Evolutionary conservation across 1,284 basidiomycete genomes (phyloP), one percentile per base, ranked within the genome.

Genomic region (Polyporus tsugae): DNA sequence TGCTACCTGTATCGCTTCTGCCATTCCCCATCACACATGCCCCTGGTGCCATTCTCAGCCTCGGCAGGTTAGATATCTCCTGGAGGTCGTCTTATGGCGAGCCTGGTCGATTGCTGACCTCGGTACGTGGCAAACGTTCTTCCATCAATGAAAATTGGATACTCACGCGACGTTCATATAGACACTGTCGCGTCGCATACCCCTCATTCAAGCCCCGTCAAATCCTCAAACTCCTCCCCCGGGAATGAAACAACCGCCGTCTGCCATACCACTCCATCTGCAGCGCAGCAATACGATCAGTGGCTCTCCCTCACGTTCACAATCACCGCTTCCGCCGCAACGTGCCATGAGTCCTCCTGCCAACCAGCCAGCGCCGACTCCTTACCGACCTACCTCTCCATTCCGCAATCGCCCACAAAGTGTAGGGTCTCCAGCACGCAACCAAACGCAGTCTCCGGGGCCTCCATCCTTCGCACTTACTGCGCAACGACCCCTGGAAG

Each of bases 31-130:
- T 85, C 0, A 74, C 78, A 3, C 86, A 87, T 75, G 75, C 85
- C 1, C 89, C 93, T 0, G 95, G 95, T 2, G 86, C 85, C 36
- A 83, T 91, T 46, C 85, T 96, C 19, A 87, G 93, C 3, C 86
- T 97, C 1, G 95, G 95, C 25, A 84, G 92, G 69, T 83, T 97
- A 11, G 93, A 95, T 74, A 90, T 97, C 42, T 87, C 89, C 1
- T 97, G 95, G 95, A 83, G 89, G 57, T 92, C 92, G 17, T 87
- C 88, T 17, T 92, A 90, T 72, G 93, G 93, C 10, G 93, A 95
- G 80, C 92, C 90, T 22, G 95, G 95, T 0, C 85, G 93, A 58
- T 82, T 97, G 22, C 80, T 95, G 58, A 97, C 95, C 6, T 95
- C 94, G 3, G 87, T 81, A 73, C 66, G 83, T 76, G 6, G 11